Conservation (phyloP, 441 rosid species). For the Eugenia klotzschiana region DNA sequence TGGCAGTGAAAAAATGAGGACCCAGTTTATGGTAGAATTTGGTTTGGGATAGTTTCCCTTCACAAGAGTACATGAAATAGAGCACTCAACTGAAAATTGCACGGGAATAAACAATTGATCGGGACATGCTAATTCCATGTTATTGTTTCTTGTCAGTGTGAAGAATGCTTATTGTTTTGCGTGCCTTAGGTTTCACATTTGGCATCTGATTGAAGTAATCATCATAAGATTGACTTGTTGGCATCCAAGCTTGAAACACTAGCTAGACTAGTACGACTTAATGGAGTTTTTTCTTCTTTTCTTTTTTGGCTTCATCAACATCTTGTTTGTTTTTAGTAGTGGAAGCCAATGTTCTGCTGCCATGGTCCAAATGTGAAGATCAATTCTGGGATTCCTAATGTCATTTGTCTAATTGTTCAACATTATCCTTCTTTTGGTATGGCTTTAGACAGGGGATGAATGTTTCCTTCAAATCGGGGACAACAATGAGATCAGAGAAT, state of each 20-base stretch:
- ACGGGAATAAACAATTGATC: background rate
- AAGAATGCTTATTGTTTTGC: background rate
- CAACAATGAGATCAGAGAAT: conserved; percentile 85
- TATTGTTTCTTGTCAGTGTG: background rate
- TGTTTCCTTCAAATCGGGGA: conserved; percentile 71
- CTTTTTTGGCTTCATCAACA: background rate
- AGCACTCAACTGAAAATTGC: background rate
- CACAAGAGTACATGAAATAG: background rate
- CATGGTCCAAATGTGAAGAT: background rate
- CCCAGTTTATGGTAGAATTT: background rate
- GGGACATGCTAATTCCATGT: background rate
- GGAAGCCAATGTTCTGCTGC: background rate
- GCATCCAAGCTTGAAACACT: background rate
- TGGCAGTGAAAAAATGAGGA: background rate
- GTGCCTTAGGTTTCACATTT: background rate
- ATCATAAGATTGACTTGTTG: background rate
- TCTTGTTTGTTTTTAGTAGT: background rate
- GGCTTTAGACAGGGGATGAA: conserved; percentile 49
- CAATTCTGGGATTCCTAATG: background rate
- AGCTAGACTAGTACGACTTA: background rate
- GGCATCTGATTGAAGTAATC: background rate
- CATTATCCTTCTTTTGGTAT: background rate
- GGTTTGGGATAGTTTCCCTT: background rate
- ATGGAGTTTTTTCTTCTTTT: background rate
- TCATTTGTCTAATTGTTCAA: background rate